These are phyloP conservation scores for Smithsoniella earleae DNA, from an alignment of 163 green algal genomes.

Conservation along the genomic window DNA sequence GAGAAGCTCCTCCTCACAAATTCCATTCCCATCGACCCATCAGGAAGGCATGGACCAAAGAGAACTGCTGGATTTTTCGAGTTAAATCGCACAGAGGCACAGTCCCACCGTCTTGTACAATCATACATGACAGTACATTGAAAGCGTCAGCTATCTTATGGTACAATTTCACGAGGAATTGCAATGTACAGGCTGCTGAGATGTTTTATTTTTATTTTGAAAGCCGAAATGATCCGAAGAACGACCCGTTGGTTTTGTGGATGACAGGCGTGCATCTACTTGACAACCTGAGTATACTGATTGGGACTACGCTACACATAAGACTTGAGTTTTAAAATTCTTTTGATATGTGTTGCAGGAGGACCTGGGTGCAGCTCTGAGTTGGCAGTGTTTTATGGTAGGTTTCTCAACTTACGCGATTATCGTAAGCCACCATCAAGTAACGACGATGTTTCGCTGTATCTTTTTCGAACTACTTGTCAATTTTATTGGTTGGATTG, in stretches of 20 bases:
- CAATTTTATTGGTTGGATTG: background rate
- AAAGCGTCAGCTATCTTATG: background rate
- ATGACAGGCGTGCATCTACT: conserved; percentile 62
- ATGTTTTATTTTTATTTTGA: conserved; percentile 93
- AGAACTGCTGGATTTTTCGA: conserved; percentile 54
- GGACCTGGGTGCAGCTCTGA: conserved; percentile 80
- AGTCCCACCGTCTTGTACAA: background rate
- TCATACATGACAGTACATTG: background rate
- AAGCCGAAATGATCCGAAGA: conserved; percentile 38
- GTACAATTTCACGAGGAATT: background rate
- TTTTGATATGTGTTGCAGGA: conserved; percentile 36
- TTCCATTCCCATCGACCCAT: background rate
- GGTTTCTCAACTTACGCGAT: background rate
- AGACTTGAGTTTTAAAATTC: background rate
- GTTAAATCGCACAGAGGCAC: conserved; percentile 52
- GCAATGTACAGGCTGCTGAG: conserved; percentile 39
- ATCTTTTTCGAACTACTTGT: background rate
- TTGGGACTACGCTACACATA: background rate
- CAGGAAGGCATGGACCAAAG: background rate
- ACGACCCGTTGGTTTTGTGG: conserved; percentile 80
- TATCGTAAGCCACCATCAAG: too few species aligned
- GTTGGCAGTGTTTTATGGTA: conserved; percentile 72
- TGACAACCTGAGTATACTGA: background rate
- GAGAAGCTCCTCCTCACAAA: background rate
- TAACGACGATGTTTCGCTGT: too few species aligned